Conservation (phyloP, 73 alveolate species). For the Loxodes magnus region DNA sequence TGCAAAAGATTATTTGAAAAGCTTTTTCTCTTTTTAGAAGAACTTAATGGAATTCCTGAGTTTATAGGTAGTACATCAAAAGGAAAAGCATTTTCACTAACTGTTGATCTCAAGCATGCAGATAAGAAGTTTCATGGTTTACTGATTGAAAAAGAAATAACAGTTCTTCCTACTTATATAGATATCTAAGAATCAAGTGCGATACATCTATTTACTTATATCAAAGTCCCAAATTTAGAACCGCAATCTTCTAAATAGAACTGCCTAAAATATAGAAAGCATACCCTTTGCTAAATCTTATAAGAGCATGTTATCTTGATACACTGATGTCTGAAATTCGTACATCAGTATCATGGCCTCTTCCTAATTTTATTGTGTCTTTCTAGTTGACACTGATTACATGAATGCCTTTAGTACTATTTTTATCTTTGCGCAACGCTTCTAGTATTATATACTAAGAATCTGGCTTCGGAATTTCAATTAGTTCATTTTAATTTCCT, state of each 20-base stretch:
- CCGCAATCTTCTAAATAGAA: conserved; percentile 14
- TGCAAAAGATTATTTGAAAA: too few relatives aligned
- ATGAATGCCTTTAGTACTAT: conserved; percentile 1
- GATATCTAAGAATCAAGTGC: conserved; percentile 3
- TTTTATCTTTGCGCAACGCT: conserved; percentile 12
- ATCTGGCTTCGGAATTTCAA: conserved; percentile 31
- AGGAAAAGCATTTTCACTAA: neutral
- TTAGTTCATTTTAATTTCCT: conserved; percentile 11
- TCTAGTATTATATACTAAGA: conserved; percentile 6
- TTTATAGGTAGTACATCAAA: conserved; percentile 11
- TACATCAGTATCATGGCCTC: conserved; percentile 32
- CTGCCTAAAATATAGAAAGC: too few relatives aligned
- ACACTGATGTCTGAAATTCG: conserved; percentile 28
- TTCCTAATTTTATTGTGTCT: conserved; percentile 16
- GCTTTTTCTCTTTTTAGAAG: too few relatives aligned
- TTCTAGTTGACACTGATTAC: conserved; percentile 5
- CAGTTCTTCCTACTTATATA: conserved; percentile 12
- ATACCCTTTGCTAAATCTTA: conserved; percentile 8
- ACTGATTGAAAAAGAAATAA: neutral
- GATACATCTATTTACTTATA: conserved; percentile 10
- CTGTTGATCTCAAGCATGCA: conserved; percentile 7
- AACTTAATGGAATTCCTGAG: conserved; percentile 13
- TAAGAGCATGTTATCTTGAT: conserved; percentile 23
- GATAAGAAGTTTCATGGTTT: conserved; percentile 3
- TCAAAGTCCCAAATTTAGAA: conserved; percentile 16